Base-by-base conservation (phyloP, 768 basidiomycete species). In the Flagelloscypha sp. region DNA sequence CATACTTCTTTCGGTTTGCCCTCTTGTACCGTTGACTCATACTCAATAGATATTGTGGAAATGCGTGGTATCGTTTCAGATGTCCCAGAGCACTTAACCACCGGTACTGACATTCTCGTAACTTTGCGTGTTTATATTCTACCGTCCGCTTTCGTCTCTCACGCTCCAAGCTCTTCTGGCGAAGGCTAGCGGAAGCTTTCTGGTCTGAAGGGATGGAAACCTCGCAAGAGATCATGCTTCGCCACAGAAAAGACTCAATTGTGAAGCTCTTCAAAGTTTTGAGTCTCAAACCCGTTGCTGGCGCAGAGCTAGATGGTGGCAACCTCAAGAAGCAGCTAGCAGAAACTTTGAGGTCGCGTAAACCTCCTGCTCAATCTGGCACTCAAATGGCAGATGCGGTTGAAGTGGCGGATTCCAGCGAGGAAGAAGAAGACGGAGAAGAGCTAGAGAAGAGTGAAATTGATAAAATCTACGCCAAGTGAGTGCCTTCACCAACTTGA, bases 381-480 rank as follows among this genome's bases (percentile, higher is more conserved):
- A 81, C 65, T 6, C 84, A 87, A 52, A 66, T 83, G n/a, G 74
- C 84, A 1, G 83, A 82, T 2, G 81, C 86, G 42, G 80, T 75
- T 3, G 86, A 87, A 53, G 85, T 84, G 45, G 76, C 83, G n/a
- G n/a, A n/a, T n/a, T n/a, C n/a, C n/a, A n/a, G n/a, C n/a, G n/a
- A n/a, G 5, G 86, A 87, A 46, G 81, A 84, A 9, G 89, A 89
- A 38, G 80, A 89, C 37, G 77, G 70, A 2, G 87, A 90, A 51
- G 84, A 87, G 40, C 60, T 94, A 30, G 76, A 77, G 6, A 81
- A 85, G 41, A 79, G 82, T 48, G 82, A 93, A 44, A 60, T 95
- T 36, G 74, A 84, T 46, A 54, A 77, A 29, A 94, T 97, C 25
- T 95, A 92, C 50, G 76, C 76, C 52, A 86, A 74, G 90, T 92